Base-by-base conservation (phyloP, 2,329 filamentous ascomycete genomes). In the Monilinia vaccinii-corymbosi region DNA sequence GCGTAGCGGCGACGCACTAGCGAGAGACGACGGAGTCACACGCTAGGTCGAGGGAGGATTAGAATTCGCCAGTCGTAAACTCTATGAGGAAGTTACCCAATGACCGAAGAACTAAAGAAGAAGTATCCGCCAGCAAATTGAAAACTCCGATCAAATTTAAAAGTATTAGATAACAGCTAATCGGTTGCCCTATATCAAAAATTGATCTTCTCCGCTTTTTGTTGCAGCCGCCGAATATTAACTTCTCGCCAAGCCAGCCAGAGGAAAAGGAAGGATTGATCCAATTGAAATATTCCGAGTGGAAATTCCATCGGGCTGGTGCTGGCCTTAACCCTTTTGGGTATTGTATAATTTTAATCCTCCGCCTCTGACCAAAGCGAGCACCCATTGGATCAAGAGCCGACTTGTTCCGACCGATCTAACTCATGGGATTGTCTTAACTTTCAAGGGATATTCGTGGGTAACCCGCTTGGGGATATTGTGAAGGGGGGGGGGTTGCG, bases 401-500 rank as follows among this genome's bases (percentile, higher is more conserved):
- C 36, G 18, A 53, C 36, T 25, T 23, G 31, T n/a, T n/a, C 25
- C 50, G 36, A 42, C 18, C 36, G 36, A 42, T 16, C 14, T 36
- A 53, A 11, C 23, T n/a, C 28, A 28, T 38, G 34, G 34, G 34
- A 52, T 40, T 40, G 36, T 53, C 36, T 52, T 18, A 40, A 28
- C 21, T 31, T 40, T 31, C 49, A 40, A 52, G 49, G 49, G 49
- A 25, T 16, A 23, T 42, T 44, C 25, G 51, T 55, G 38, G 51
- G 21, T 55, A 55, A 55, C 13, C 45, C 40, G 38, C 38, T 42
- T 55, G 51, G 51, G 38, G 28, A 45, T 32, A 42, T 42, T 55
- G 51, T 55, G 51, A n/a, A n/a, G n/a, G n/a, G n/a, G n/a, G n/a
- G 51, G 51, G 51, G 38, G 38, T 55, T 55, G 51, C 51, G 51